Evolutionary conservation across 768 basidiomycete species (phyloP).

Genomic region (Dictyophora rubrovolvata): DNA sequence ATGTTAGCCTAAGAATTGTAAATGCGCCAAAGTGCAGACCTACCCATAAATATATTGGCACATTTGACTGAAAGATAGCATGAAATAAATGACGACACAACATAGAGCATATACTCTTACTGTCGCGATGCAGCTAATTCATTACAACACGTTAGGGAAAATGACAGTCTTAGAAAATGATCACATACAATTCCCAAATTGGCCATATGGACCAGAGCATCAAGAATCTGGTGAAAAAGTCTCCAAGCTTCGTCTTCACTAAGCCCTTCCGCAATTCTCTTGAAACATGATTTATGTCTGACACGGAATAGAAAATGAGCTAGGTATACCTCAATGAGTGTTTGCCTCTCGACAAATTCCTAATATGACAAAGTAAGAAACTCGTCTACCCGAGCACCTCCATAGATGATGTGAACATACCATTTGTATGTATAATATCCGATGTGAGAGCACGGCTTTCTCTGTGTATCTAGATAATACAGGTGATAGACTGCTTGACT

Average conservation of each 20-base stretch:
- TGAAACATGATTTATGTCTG: neutral
- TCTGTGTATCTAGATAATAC: constrained; percentile 17
- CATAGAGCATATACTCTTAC: neutral
- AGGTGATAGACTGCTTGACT: constrained; percentile 26
- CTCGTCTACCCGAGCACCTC: neutral
- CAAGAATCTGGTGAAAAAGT: constrained; percentile 80
- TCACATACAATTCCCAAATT: constrained; percentile 68
- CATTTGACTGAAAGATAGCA: constrained; percentile 49
- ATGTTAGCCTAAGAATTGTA: constrained; percentile 3
- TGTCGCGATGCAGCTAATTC: constrained; percentile 44
- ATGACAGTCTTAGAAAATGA: neutral
- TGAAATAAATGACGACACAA: neutral
- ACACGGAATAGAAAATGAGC: constrained; percentile 3
- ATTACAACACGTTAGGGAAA: constrained; percentile 1
- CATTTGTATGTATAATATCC: constrained; percentile 90
- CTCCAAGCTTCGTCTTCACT: constrained; percentile 83
- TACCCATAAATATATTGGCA: constrained; percentile 90
- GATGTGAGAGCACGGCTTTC: constrained; percentile 6
- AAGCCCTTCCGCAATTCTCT: constrained; percentile 73
- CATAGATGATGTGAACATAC: constrained; percentile 24
- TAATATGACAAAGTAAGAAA: constrained; percentile 21
- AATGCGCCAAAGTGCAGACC: constrained; percentile 14
- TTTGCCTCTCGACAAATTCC: constrained; percentile 90
- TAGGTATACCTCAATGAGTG: constrained; percentile 61
- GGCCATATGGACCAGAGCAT: constrained; percentile 85